phyloP scores from a whole-genome alignment of 2,329 filamentous ascomycete species.

The Huntiella decipiens region DNA sequence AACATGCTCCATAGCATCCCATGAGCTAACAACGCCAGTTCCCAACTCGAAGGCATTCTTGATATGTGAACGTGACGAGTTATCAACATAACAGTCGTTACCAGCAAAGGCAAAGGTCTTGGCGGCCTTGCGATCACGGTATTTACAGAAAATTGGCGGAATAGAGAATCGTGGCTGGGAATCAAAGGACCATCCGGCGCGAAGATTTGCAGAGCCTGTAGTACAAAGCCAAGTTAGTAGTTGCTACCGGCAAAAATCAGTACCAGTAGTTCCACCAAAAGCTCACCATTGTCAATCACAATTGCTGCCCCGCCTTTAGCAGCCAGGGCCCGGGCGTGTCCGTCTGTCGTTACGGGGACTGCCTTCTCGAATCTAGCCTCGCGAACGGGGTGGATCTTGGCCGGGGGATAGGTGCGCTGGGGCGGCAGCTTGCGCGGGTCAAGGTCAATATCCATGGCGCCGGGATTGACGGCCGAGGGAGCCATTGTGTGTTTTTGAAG shows the following conservation, averaged over 20 bases:
- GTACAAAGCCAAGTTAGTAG: constrained; percentile 11
- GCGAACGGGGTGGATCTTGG: constrained; percentile 40
- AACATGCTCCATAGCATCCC: constrained; percentile 92
- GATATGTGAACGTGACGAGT: constrained; percentile 76
- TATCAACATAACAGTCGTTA: constrained; percentile 83
- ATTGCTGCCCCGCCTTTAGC: constrained; percentile 50
- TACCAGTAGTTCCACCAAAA: background rate
- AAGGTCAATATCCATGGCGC: constrained; percentile 18
- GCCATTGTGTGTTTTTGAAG: constrained; percentile 23
- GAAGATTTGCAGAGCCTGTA: constrained; percentile 66
- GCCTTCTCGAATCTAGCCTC: constrained; percentile 42
- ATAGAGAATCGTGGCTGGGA: constrained; percentile 58
- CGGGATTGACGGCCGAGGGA: constrained; percentile 29
- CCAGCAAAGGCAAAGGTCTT: constrained; percentile 87
- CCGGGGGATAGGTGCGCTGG: constrained; percentile 30
- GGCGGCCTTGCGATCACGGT: constrained; percentile 81
- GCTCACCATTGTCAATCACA: constrained; percentile 88
- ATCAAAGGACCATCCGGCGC: constrained; percentile 94
- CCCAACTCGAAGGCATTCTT: constrained; percentile 81
- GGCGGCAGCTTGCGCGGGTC: constrained; percentile 22
- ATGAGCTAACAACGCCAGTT: constrained; percentile 83
- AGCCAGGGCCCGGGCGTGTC: constrained; percentile 48
- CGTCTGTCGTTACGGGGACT: constrained; percentile 39
- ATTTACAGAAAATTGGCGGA: constrained; percentile 84
- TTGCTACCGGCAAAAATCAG: background rate